Evolutionary conservation across 2,329 filamentous ascomycete species (phyloP).

Genomic region (Eurotiales sp.): DNA sequence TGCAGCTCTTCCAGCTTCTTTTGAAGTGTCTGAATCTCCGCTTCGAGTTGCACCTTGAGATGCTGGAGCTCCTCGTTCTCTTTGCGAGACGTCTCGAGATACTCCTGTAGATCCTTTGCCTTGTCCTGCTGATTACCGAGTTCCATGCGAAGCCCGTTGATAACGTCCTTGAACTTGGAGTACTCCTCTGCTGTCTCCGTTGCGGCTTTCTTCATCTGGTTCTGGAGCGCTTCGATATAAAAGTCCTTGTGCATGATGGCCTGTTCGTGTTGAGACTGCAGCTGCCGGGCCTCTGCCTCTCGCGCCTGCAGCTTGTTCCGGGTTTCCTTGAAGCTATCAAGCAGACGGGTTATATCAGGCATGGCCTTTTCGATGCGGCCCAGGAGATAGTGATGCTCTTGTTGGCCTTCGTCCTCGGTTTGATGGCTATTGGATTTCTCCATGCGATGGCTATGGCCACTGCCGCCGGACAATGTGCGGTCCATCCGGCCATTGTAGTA

Average conservation of each 20-base stretch:
- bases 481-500: conserved; percentile 14
- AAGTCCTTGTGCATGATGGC: conserved; percentile 51
- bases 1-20: conserved; percentile 40
- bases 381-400: conserved; percentile 38
- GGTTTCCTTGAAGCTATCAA: conserved; percentile 48
- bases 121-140: conserved; percentile 51
- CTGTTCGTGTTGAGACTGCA: conserved; percentile 49
- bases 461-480: conserved; percentile 3
- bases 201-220: conserved; percentile 48
- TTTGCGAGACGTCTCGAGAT: conserved; percentile 42
- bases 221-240: conserved; percentile 50
- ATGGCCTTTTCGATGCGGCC: conserved; percentile 45
- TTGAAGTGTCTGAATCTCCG: conserved; percentile 34
- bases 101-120: conserved; percentile 49
- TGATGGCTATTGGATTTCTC: conserved; percentile 10
- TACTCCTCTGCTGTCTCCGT: conserved; percentile 50
- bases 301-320: conserved; percentile 48
- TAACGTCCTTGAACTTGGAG: conserved; percentile 37
- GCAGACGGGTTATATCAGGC: conserved; percentile 43
- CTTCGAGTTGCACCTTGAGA: conserved; percentile 44
- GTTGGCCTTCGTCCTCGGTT: conserved; percentile 5
- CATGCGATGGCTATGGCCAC: conserved; percentile 9
- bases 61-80: conserved; percentile 43
- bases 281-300: conserved; percentile 48
- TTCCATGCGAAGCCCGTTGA: conserved; percentile 49